Conservation (phyloP, 2,329 filamentous ascomycete genomes). For the Fusarium cyanostomum region DNA sequence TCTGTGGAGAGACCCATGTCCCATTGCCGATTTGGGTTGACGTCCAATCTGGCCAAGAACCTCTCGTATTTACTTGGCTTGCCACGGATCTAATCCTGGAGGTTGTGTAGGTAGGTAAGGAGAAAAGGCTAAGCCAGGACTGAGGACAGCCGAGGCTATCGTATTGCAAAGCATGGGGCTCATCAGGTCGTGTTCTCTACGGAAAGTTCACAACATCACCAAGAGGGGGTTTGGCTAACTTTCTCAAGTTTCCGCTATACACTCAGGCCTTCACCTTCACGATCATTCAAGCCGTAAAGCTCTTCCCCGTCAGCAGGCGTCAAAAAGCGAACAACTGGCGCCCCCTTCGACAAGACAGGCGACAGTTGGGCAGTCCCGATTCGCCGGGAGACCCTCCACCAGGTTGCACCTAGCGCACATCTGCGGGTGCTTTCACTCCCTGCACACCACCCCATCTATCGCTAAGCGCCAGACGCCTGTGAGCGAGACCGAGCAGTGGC, state of each 20-base stretch:
- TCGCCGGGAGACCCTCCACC: slow-evolving; percentile 21
- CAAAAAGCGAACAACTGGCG: slow-evolving; percentile 5
- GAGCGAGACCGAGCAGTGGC: slow-evolving; percentile 11
- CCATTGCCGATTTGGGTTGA: slow-evolving; percentile 4
- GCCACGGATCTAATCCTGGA: slow-evolving; percentile 18
- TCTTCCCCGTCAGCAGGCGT: background rate
- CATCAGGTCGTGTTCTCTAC: background rate
- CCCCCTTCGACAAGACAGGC: slow-evolving; percentile 8
- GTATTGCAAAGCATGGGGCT: background rate
- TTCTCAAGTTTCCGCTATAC: no score
- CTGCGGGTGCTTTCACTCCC: slow-evolving; percentile 21
- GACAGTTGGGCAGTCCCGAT: slow-evolving; percentile 22
- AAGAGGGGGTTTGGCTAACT: no score
- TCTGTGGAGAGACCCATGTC: background rate
- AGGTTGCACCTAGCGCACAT: slow-evolving; percentile 20
- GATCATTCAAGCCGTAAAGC: background rate
- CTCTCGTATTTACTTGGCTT: slow-evolving; percentile 28
- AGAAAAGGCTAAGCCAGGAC: background rate
- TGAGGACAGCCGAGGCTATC: background rate
- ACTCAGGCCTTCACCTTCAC: no score
- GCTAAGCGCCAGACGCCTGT: slow-evolving; percentile 34
- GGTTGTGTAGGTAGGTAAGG: slow-evolving; percentile 1
- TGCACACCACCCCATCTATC: slow-evolving; percentile 35
- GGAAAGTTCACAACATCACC: no score
- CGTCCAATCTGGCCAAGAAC: slow-evolving; percentile 23